phyloP scores from a whole-genome alignment of 2,329 filamentous ascomycete species.

The Paracorniculantispora psalliotae region DNA sequence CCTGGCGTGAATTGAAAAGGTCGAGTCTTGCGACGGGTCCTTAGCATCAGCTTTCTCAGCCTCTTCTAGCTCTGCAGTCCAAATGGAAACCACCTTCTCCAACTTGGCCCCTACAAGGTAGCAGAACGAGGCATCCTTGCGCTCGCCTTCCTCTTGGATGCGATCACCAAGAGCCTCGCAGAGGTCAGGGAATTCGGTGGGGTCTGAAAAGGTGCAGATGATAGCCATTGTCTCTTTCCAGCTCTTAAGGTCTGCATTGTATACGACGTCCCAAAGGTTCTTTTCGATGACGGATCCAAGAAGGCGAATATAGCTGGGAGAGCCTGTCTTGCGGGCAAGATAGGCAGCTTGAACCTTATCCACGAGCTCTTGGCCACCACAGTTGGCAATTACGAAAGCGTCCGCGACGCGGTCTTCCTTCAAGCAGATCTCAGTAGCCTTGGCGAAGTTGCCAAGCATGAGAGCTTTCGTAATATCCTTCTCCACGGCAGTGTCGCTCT shows the following conservation, averaged over 20 bases:
- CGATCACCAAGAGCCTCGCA: constrained; percentile 94
- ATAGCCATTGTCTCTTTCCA: constrained; percentile 98
- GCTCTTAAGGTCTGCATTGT: constrained; percentile 86
- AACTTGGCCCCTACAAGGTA: constrained; percentile 93
- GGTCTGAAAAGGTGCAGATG: constrained; percentile 90
- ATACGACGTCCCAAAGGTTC: constrained; percentile 96
- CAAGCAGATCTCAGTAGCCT: constrained; percentile 82
- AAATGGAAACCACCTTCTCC: constrained; percentile 94
- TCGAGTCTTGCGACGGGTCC: constrained; percentile 64
- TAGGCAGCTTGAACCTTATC: constrained; percentile 93
- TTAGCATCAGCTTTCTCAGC: constrained; percentile 71
- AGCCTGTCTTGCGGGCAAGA: constrained; percentile 72
- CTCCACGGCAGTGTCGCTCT: constrained; percentile 78
- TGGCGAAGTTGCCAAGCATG: constrained; percentile 85
- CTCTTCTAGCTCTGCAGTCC: constrained; percentile 85
- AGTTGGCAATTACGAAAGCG: constrained; percentile 97
- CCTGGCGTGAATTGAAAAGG: constrained; percentile 86
- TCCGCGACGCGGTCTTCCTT: constrained; percentile 88
- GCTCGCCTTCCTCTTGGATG: constrained; percentile 68
- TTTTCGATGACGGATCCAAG: constrained; percentile 90
- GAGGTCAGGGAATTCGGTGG: constrained; percentile 85
- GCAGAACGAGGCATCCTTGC: constrained; percentile 94
- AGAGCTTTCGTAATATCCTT: constrained; percentile 81
- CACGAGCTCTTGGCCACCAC: constrained; percentile 85
- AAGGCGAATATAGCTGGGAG: constrained; percentile 87